A percentile compares a stretch with the other conserved stretches of the same genome.
Conservation (phyloP, 305 asterid species). For the Solanum hybrid region DNA sequence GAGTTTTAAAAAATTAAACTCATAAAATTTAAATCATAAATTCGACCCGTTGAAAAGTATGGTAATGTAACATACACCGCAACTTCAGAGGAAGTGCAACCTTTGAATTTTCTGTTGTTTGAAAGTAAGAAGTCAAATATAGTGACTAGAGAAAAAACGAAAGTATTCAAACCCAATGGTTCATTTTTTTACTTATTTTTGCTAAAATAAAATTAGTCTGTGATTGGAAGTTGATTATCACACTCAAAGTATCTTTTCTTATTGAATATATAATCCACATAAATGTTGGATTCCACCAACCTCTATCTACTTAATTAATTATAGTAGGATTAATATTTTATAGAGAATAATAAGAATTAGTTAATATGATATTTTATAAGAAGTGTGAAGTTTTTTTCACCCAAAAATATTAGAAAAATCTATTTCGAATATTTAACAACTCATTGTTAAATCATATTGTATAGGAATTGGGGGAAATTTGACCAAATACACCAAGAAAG, state of each 20-base stretch:
- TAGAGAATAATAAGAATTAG: background rate
- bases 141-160: background rate
- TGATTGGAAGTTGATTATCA: background rate
- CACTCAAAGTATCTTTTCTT: background rate
- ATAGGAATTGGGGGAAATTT: too few species aligned
- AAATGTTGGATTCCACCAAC: background rate
- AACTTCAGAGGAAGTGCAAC: too few species aligned
- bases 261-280: background rate
- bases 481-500: background rate
- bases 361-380: too few species aligned
- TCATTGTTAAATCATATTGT: background rate
- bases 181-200: background rate
- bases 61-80: too few species aligned
- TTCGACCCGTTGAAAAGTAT: background rate
- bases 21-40: background rate
- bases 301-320: background rate
- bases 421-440: background rate
- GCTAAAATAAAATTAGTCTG: background rate
- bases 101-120: too few species aligned
- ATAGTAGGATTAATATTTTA: background rate
- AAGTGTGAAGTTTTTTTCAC: background rate
- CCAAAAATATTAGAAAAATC: background rate
- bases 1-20: background rate
- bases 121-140: background rate
- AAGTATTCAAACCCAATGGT: background rate